A percentile compares a stretch with the other conserved stretches of the same genome.
Conservation (phyloP, 192 early-diverging fungal species). For the Rhizophagus prolifer region DNA sequence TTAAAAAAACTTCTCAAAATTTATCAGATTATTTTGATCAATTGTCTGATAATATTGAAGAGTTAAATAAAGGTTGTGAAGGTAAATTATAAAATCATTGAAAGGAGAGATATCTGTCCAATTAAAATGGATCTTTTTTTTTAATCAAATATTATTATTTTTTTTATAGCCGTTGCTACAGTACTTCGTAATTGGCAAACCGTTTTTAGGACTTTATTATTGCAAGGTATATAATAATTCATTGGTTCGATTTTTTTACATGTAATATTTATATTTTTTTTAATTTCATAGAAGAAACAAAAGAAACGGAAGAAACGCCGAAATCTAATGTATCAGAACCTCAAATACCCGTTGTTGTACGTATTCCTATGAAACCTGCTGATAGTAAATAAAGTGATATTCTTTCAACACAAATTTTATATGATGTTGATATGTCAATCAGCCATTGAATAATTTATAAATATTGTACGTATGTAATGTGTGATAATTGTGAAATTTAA, state of each 20-base stretch:
- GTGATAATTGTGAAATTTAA: no score
- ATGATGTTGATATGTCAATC: no score
- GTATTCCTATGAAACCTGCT: neutral
- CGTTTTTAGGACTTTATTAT: constrained; percentile 10
- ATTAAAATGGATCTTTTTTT: neutral
- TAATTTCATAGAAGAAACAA: neutral
- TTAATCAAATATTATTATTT: neutral
- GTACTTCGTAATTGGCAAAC: constrained; percentile 22
- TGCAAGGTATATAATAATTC: neutral
- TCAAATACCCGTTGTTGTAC: neutral
- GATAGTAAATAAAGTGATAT: neutral
- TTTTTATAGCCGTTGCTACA: neutral
- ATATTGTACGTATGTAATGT: no score
- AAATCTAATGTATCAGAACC: neutral
- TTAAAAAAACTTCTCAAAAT: constrained; percentile 10
- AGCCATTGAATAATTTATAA: no score
- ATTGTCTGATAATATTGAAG: constrained; percentile 7
- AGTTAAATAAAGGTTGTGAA: constrained; percentile 13
- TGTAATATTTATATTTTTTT: neutral
- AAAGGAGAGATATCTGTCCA: no score
- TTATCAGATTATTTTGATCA: constrained; percentile 10
- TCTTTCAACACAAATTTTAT: no score
- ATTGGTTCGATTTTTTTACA: neutral
- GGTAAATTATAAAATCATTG: neutral
- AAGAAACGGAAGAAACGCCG: no score